Evolutionary conservation across 805 yeast genomes (phyloP), one percentile per base, ranked within the genome.

Genomic region (Candida sanyiensis): DNA sequence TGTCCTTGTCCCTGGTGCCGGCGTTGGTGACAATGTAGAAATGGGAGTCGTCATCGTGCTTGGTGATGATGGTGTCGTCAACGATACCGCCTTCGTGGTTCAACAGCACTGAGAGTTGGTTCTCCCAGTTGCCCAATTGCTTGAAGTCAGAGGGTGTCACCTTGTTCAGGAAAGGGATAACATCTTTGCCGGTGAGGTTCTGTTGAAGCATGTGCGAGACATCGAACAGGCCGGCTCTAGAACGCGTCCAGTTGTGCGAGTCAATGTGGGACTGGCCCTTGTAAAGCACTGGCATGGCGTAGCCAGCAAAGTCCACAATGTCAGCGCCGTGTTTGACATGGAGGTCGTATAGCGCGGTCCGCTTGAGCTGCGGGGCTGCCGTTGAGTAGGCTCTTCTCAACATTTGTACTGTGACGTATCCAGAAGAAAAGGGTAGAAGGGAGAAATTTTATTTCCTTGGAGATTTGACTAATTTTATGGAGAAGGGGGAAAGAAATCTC

Each of bases 181-280:
- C 75, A 28, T 75, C 82, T 1, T 73, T 62, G 12, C 98, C 98
- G 3, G 61, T 57, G 43, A 93, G 60, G 30, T 68, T 72, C 60
- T 94, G 97, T 66, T 93, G 98, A 36, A 90, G 72, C 98, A 93
- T 93, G 62, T 93, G 98, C 39, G 96, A 85, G 37, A 93, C 98
- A 59, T 93, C 98, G 54, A 93, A 93, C 36, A 93, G 67, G 6
- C 98, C 98, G 26, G 89, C 88, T 45, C 84, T 75, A 16, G 67
- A 55, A 59, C 98, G 76, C 0, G 90, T 94, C 97, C 97, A 93
- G 38, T 82, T 74, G 65, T 93, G 98, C 1, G 97, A 88, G 45
- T 88, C 95, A 28, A 87, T 78, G 60, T 90, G 97, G 2, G 85
- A 63, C 62, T 85, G 95, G n/a, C 72, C 79, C 47, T 76, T 72